Evolutionary conservation across 2,329 filamentous ascomycete species (phyloP), one percentile per base, ranked within the genome.

Genomic region (Myriosclerotinia scirpicola): DNA sequence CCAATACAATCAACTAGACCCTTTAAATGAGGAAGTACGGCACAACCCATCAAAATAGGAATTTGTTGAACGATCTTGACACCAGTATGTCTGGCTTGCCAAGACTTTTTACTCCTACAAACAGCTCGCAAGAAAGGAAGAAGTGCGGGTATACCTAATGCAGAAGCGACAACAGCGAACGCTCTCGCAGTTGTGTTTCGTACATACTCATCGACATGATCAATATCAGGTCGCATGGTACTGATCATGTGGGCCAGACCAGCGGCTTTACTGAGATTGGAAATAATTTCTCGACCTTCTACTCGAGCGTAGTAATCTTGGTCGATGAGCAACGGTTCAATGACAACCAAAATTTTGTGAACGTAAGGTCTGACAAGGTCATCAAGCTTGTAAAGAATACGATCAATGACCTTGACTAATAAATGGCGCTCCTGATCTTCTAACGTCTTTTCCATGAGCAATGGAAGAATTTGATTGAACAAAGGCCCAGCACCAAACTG

Each of bases 61-160:
- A 99, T 98, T 77, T 99, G 95, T 78, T 99, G 95, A 20, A 99
- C 91, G 76, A 99, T 99, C 83, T 99, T 99, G 71, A 99, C 95
- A 81, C 95, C 95, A 2, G 95, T 99, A 78, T 99, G 95, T 69
- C 95, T 86, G 64, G 95, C 95, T 77, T 98, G 93, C 95, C 95
- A 99, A 66, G 95, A 98, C 80, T 99, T 99, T 80, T 98, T 98
- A 81, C 93, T 97, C 77, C 93, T 89, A 77, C 95, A 99, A 22
- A 99, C 95, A 68, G 96, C 95, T 74, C 93, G 88, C 53, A 99
- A 82, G 83, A 99, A 99, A 2, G 95, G 95, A 36, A 99, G 86
- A 56, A 99, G 86, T 12, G 95, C 93, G 3, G 95, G 95, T 66
- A 99, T 99, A 59, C 95, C 95, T 8, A 99, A 87, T 22, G 95